Conservation (phyloP, 2,329 filamentous ascomycete species). For the Exophiala spinifera region DNA sequence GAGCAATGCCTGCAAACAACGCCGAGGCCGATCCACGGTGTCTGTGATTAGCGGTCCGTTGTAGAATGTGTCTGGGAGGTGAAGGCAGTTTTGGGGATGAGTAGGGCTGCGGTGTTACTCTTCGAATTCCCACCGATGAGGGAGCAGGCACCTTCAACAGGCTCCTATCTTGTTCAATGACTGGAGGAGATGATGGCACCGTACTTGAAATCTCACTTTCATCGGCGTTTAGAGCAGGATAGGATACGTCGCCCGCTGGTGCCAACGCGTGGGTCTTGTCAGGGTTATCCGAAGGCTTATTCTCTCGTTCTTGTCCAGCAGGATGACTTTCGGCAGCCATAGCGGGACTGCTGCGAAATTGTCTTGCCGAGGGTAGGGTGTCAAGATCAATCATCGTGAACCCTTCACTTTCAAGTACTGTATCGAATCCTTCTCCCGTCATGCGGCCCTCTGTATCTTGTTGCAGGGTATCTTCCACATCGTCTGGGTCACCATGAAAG, state of each 20-base stretch:
- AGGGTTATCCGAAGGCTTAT: background rate
- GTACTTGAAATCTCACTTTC: slow-evolving; percentile 28
- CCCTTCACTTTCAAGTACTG: slow-evolving; percentile 56
- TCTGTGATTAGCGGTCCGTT: slow-evolving; percentile 16
- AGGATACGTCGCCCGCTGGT: background rate
- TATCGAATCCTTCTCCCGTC: slow-evolving; percentile 50
- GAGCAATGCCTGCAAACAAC: slow-evolving; percentile 19
- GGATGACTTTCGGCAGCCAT: background rate
- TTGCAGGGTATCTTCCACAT: slow-evolving; percentile 15
- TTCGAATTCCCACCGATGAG: slow-evolving; percentile 16
- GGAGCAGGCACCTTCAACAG: slow-evolving; percentile 14
- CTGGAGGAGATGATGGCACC: slow-evolving; percentile 27
- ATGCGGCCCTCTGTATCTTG: slow-evolving; percentile 27
- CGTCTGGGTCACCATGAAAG: slow-evolving; percentile 22
- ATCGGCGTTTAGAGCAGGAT: slow-evolving; percentile 12
- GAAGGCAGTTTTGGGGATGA: slow-evolving; percentile 29
- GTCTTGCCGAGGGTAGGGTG: slow-evolving; percentile 49
- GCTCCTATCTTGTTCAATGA: slow-evolving; percentile 4
- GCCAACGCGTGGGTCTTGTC: background rate
- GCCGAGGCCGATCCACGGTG: slow-evolving; percentile 22
- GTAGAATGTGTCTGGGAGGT: slow-evolving; percentile 29
- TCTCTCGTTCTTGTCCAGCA: background rate
- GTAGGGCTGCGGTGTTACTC: slow-evolving; percentile 25
- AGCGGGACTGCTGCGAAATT: slow-evolving; percentile 18
- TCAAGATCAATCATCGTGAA: slow-evolving; percentile 58